A percentile compares a stretch with the other conserved stretches of the same genome.
Conservation (phyloP, 257 asterid species). For the Galeopsis tetrahit region DNA sequence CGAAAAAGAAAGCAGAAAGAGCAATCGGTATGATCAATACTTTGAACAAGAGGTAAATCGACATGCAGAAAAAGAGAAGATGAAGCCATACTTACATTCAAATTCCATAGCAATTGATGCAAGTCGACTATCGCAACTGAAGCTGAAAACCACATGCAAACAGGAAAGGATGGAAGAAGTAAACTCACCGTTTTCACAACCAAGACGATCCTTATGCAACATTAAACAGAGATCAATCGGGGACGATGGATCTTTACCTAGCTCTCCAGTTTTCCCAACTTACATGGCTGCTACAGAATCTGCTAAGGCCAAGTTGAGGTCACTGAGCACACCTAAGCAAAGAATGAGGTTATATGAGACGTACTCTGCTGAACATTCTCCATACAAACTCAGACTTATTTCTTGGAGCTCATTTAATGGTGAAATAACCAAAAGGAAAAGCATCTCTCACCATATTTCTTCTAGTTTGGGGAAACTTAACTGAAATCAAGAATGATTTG, state of each 20-base stretch:
- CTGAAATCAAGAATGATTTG: constrained; percentile 30
- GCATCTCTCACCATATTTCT: constrained; percentile 46
- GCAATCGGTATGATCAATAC: constrained; percentile 45
- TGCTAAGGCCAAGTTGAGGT: constrained; percentile 80
- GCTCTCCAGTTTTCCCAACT: constrained; percentile 68
- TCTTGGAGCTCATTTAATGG: constrained; percentile 58
- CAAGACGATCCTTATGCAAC: constrained; percentile 71
- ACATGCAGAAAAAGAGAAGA: constrained; percentile 44
- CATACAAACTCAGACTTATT: constrained; percentile 54
- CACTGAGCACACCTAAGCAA: constrained; percentile 81
- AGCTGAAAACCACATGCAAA: constrained; percentile 43
- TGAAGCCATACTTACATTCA: constrained; percentile 38
- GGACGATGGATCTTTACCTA: constrained; percentile 59
- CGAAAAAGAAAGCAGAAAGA: constrained; percentile 50
- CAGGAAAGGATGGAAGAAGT: constrained; percentile 49
- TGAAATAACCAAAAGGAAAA: constrained; percentile 48
- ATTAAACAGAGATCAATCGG: constrained; percentile 57
- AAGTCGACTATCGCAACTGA: constrained; percentile 41
- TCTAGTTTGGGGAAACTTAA: constrained; percentile 30
- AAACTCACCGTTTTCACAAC: constrained; percentile 57
- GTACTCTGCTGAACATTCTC: constrained; percentile 64
- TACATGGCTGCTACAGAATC: constrained; percentile 89
- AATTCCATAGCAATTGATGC: constrained; percentile 40
- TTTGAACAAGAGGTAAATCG: constrained; percentile 39
- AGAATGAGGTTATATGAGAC: constrained; percentile 60